Evolutionary conservation across 257 asterid species (phyloP).

Genomic region (Phtheirospermum japonicum): DNA sequence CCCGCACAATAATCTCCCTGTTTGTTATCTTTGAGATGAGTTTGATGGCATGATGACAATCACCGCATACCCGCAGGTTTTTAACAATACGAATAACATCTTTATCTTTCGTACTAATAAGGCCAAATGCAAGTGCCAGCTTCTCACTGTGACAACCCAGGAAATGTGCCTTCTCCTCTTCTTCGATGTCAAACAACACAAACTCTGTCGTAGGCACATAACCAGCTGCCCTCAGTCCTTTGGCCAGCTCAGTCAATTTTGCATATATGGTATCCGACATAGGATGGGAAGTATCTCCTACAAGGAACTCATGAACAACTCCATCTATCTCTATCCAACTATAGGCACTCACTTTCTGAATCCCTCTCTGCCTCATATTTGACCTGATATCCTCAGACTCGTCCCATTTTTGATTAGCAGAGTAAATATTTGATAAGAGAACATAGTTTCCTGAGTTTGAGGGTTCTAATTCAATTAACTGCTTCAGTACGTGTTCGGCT

Average conservation of each 20-base stretch:
- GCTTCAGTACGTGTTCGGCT: constrained; percentile 42
- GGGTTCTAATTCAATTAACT: constrained; percentile 42
- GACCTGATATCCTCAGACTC: neutral
- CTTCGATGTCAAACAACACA: constrained; percentile 11
- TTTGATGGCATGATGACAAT: constrained; percentile 6
- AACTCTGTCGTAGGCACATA: constrained; percentile 9
- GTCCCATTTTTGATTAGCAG: constrained; percentile 14
- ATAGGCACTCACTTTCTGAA: constrained; percentile 12
- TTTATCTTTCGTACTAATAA: neutral
- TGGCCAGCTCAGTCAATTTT: constrained; percentile 15
- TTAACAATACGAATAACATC: constrained; percentile 17
- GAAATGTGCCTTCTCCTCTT: constrained; percentile 22
- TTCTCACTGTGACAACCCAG: constrained; percentile 21
- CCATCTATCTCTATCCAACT: constrained; percentile 25
- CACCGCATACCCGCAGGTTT: constrained; percentile 10
- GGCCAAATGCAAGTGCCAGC: constrained; percentile 21
- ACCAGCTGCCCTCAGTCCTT: constrained; percentile 18
- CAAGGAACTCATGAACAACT: constrained; percentile 20
- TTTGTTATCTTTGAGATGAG: constrained; percentile 11
- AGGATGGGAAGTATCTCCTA: constrained; percentile 13
- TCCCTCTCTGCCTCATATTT: neutral
- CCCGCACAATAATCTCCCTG: constrained; percentile 12
- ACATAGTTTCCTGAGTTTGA: constrained; percentile 12
- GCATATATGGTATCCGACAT: neutral
- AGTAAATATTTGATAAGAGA: constrained; percentile 16